Percentiles rank a stretch among this genome's conserved stretches.
Evolutionary conservation across 345 rosid genomes (phyloP).

Genomic region (Durio zibethinus): DNA sequence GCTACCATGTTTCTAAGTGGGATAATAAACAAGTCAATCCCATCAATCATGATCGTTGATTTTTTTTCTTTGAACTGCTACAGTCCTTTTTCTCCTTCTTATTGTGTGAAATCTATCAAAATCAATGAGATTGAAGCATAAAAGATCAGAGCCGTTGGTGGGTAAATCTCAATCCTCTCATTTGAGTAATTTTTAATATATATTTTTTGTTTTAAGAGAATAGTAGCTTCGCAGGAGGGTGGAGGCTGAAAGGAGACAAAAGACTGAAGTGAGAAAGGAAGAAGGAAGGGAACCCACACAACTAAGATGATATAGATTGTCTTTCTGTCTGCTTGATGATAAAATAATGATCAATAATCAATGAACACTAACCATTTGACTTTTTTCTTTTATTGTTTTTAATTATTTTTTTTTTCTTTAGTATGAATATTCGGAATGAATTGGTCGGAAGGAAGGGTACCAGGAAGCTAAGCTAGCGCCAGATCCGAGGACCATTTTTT

Average conservation of each 20-base stretch:
- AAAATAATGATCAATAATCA: not conserved
- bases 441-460: not conserved
- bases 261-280: not conserved
- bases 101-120: not conserved
- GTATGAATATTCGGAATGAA: no score
- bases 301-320: constrained; percentile 19
- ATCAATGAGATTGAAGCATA: not conserved
- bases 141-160: constrained; percentile 24
- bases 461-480: constrained; percentile 11
- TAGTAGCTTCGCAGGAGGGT: not conserved
- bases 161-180: not conserved
- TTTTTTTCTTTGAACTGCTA: not conserved
- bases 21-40: constrained; percentile 21
- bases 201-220: not conserved
- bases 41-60: constrained; percentile 25
- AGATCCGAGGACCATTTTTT: no score
- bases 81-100: not conserved
- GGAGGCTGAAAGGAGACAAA: not conserved
- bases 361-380: not conserved
- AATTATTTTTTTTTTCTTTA: not conserved
- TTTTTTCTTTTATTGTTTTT: no score
- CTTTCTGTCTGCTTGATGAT: not conserved
- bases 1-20: constrained; percentile 2
- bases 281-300: constrained; percentile 19
- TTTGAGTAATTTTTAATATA: not conserved